Base-by-base conservation (phyloP, 148 eudicot genomes). In the Fagopyrum homotropicum region DNA sequence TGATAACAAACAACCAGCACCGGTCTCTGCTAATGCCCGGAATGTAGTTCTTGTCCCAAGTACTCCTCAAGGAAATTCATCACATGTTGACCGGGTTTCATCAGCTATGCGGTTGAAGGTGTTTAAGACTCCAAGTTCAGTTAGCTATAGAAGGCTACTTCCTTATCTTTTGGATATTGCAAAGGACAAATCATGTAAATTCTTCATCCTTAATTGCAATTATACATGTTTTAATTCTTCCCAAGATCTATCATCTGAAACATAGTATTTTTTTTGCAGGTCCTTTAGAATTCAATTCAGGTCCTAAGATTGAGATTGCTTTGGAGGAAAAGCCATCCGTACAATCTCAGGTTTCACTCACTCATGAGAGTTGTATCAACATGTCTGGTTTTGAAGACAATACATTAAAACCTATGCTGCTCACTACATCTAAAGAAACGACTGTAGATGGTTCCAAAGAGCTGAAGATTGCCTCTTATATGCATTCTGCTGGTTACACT, bases 111-210 rank as follows among this genome's bases (percentile, higher is more conserved):
- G 84, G 75, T 11, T 71, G 75, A 89, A 81, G 81, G 80, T 85
- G 17, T 85, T 83, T 68, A 84, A 75, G 76, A 71, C 82, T 57
- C 83, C 86, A 9, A 81, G 84, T 72, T 87, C 90, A 15, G 78
- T 87, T 79, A 85, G 87, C 71, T 87, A 85, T 72, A 89, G 82
- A 73, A 84, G 90, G 76, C 40, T 89, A 82, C 87, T 89, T n/a
- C 93, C 93, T 9, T 87, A 76, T 73, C 77, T 89, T 69, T 79
- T 75, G 84, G 86, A 81, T 61, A 70, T 89, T 47, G 79, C 87
- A 40, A 84, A 78, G 75, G 77, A 77, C 5, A 74, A 77, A 45
- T 79, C 86, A 73, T 54, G 89, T 86, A 83, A 80, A 26, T 47
- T 35, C 47, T 73, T 46, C 71, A 30, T 70, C 49, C 30, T 19